Conservation (phyloP, 371 early-diverging fungal species). For the Mortierella sp. region DNA sequence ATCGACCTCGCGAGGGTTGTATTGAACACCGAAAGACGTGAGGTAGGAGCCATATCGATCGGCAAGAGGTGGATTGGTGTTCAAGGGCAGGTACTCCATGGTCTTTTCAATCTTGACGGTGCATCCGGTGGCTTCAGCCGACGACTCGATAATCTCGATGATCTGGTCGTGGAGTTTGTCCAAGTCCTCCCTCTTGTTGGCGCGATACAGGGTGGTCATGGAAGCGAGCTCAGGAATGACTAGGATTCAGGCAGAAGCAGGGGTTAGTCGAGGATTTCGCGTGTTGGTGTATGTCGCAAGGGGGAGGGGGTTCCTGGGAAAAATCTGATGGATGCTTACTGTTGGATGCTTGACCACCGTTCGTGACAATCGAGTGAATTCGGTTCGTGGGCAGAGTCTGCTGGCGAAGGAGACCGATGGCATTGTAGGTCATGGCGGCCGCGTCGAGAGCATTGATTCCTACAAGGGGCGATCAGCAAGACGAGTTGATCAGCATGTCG, state of each 20-base stretch:
- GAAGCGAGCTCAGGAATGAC: constrained; percentile 73
- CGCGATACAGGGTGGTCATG: constrained; percentile 66
- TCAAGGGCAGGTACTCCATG: constrained; percentile 60
- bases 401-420: constrained; percentile 65
- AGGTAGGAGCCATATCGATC: too few relatives aligned
- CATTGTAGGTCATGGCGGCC: constrained; percentile 59
- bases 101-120: constrained; percentile 62
- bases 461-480: too few relatives aligned
- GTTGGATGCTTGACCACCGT: constrained; percentile 75
- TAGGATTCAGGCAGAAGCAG: too few relatives aligned
- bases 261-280: too few relatives aligned
- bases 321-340: too few relatives aligned
- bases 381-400: constrained; percentile 66
- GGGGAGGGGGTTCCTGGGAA: too few relatives aligned
- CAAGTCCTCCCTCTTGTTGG: constrained; percentile 62
- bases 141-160: constrained; percentile 67
- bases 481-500: too few relatives aligned
- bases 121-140: constrained; percentile 79
- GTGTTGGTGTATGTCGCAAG: too few relatives aligned
- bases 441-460: constrained; percentile 77
- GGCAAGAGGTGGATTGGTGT: constrained; percentile 65
- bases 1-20: too few relatives aligned
- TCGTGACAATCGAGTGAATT: constrained; percentile 80
- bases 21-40: too few relatives aligned
- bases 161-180: constrained; percentile 62